Evolutionary conservation across 306 rosid genomes (phyloP).

Genomic region (Sicyos edulis): DNA sequence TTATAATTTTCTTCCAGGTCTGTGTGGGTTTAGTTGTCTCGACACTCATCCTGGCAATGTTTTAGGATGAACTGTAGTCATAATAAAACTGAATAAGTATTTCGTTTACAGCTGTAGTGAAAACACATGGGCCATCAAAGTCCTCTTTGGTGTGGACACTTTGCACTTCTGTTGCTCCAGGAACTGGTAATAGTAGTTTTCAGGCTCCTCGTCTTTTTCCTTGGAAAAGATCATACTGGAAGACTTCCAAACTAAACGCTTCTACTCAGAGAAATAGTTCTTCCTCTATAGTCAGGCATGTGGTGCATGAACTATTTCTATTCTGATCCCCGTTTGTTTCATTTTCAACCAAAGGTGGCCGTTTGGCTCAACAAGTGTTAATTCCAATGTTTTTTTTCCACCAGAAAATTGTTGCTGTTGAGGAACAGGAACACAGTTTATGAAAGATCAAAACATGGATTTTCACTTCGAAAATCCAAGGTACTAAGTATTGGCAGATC

Average conservation of each 20-base stretch:
- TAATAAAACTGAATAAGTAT: slow-evolving; percentile 3
- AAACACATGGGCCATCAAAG: slow-evolving; percentile 40
- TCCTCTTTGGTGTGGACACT: slow-evolving; percentile 89
- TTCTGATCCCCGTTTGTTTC: slow-evolving; percentile 5
- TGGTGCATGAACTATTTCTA: slow-evolving; percentile 9
- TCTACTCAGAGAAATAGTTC: slow-evolving; percentile 46
- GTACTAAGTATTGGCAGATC: slow-evolving; percentile 91
- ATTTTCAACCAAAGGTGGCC: slow-evolving; percentile 9
- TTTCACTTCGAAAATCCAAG: slow-evolving; percentile 84
- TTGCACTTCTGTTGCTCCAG: slow-evolving; percentile 38
- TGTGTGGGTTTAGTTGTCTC: not conserved
- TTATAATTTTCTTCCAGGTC: not conserved
- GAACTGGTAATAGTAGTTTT: slow-evolving; percentile 29
- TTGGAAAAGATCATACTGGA: slow-evolving; percentile 77
- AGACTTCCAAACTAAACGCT: slow-evolving; percentile 40
- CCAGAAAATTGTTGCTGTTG: slow-evolving; percentile 65
- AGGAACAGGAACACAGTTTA: slow-evolving; percentile 87
- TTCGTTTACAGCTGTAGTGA: slow-evolving; percentile 47
- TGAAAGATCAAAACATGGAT: slow-evolving; percentile 78
- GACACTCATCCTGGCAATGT: not conserved
- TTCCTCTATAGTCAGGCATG: slow-evolving; percentile 57
- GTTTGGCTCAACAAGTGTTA: slow-evolving; percentile 27
- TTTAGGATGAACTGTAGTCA: not conserved
- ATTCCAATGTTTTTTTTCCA: slow-evolving; percentile 32
- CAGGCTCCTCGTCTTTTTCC: slow-evolving; percentile 63